Base-by-base conservation (phyloP, 805 yeast genomes). In the Lipomyces mesembrius region DNA sequence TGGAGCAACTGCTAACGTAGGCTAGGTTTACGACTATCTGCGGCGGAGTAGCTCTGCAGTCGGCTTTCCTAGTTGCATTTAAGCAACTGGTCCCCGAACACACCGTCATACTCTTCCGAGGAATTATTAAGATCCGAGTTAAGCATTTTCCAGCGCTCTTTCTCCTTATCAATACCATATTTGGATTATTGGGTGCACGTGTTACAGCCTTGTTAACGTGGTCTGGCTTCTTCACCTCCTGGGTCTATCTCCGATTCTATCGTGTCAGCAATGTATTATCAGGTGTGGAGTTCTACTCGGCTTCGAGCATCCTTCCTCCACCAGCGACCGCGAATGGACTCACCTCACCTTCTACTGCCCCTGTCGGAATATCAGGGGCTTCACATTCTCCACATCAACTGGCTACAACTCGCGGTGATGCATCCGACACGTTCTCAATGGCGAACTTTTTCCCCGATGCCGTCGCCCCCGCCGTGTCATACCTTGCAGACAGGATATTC, bases 391-490 rank as follows among this genome's bases (percentile, higher is more conserved):
- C 55, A 3, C 55, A 52, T 29, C 27, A 17, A 8, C 32, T 46
- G 11, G 34, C 63, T n/a, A 60, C 59, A 12, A 78, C 87, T 11
- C 77, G 84, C 34, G 97, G 98, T 51, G 97, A 92, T 77, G 96
- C 97, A 0, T 88, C 95, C 0, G 97, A 93, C 72, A 89, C 94
- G 0, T 93, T 93, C 80, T 87, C 90, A 63, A 82, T 93, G 69
- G 87, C 88, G 39, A 88, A 89, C 73, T 91, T 93, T 76, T 93
- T 93, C 85, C 98, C 98, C 0, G 86, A 82, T 55, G 63, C 65
- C 17, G n/a, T 70, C 9, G 59, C 67, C 80, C 81, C 81, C 68
- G 83, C 77, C 57, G 68, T 77, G 3, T 68, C 69, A 34, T 65
- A 64, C 14, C 14, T 67, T n/a, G 35, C 61, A 9, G 52, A 60